Percentiles rank a stretch among this genome's conserved stretches.
phyloP scores from a whole-genome alignment of 306 rosid genomes.

The Ceratonia siliqua region DNA sequence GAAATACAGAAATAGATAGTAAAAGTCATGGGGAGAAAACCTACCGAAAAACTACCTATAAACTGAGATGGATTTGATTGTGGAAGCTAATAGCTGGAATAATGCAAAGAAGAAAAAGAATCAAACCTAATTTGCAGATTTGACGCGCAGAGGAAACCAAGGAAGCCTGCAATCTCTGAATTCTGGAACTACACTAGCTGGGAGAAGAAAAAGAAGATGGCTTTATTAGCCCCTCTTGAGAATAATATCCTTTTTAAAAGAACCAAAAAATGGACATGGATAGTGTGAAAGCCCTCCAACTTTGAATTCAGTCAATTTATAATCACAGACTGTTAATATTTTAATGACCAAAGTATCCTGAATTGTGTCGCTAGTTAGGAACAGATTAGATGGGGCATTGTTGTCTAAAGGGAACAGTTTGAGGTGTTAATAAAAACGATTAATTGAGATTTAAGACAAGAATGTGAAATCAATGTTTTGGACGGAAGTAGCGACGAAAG shows the following conservation, averaged over 20 bases:
- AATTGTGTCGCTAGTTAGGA: no score
- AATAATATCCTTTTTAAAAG: no score
- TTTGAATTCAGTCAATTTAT: neutral
- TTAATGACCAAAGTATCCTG: neutral
- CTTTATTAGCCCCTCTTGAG: neutral
- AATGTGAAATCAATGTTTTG: neutral
- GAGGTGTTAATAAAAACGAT: neutral
- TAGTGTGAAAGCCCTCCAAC: neutral
- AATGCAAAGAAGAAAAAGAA: neutral
- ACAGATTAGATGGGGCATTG: neutral
- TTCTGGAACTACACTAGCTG: neutral
- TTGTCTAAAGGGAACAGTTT: neutral
- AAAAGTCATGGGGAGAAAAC: neutral
- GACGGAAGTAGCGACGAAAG: no score
- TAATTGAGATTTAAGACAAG: neutral
- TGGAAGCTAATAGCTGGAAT: neutral
- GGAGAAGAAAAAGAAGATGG: neutral
- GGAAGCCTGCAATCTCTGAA: neutral
- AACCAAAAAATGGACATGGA: neutral
- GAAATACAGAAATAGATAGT: neutral
- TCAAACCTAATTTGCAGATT: neutral
- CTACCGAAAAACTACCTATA: slow-evolving; percentile 3
- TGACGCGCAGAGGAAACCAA: neutral
- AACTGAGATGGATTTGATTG: slow-evolving; percentile 6
- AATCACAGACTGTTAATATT: neutral